Evolutionary conservation across 768 basidiomycete genomes (phyloP), one percentile per base, ranked within the genome.

Genomic region (Sistotremastrum niveocremeum): DNA sequence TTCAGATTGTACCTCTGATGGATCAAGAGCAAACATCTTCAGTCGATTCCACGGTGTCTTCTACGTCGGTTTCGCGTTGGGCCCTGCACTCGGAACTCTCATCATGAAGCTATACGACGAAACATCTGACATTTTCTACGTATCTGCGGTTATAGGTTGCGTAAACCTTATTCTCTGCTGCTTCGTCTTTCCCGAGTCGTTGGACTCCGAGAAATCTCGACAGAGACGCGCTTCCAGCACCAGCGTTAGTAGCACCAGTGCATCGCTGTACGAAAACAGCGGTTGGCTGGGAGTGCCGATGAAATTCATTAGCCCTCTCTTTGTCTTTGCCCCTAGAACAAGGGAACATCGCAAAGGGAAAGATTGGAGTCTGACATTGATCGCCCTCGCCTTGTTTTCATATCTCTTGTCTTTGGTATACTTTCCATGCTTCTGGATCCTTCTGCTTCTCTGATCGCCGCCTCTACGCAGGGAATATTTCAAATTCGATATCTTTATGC

Each of bases 401-500:
- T 76, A 81, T 59, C 60, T 79, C 34, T 66, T 86, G 33, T 74
- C 84, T 2, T 71, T 71, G 41, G 83, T 84, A 58, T 20, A 54
- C 77, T 63, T 6, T 6, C 42, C 34, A 7, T 10, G 31, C 33
- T 39, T n/a, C 29, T 37, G 4, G 40, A n/a, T 37, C 11, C 20
- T 35, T 35, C 42, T 11, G 42, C n/a, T 40, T 48, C 30, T 39
- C 41, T 52, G 2, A 9, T 49, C 38, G 39, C 45, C 34, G 10
- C 45, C 35, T 6, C 41, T 9, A 28, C 29, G 4, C 48, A 81
- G 73, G 85, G 82, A 11, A 60, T 87, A 1, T 81, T 77, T 59
- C 78, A 76, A 44, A 66, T 81, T 48, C 88, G 87, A 60, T 86
- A 85, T 52, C 62, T 87, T 34, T 89, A 86, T 50, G 84, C 80